Base-by-base conservation (phyloP, 352 stramenopile genomes). In the Phytopythium aichiense region DNA sequence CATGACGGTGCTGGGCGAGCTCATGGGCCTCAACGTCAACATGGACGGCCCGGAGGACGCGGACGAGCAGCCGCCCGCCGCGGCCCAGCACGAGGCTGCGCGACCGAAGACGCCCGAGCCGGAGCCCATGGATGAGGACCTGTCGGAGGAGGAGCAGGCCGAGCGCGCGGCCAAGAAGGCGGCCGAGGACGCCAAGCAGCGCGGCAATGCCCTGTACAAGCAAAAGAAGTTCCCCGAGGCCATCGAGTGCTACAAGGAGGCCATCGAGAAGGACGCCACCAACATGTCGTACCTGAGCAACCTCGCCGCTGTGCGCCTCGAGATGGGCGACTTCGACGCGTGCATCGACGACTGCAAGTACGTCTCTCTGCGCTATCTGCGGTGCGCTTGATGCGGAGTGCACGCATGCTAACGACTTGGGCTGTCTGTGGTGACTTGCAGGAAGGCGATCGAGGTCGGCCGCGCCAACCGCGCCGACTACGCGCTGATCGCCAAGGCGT, bases 241-340 rank as follows among this genome's bases (percentile, higher is more conserved):
- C 28, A 77, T 99, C 30, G 88, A 81, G 58, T 91, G 90, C 58
- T 99, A 99, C 82, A 87, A 97, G 25, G 95, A 98, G 69, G 97
- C 97, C 2, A 98, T 98, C 64, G 87, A 80, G 37, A 87, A 98
- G 64, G 91, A 99, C 74, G 82, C 84, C 15, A 94, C 83, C 53
- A 99, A 99, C 81, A 98, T 99, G 77, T 92, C 94, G 35, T 99
- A 98, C 79, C 74, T 97, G 56, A 98, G 87, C 63, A 99, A 99
- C 80, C 95, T 98, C 68, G 96, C 97, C 16, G 97, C 98, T 18
- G 97, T 99, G 31, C 95, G 95, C 61, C 94, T 99, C 61, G 98
- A 99, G 58, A 89, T 95, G 74, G 97, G 97, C 64, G 87, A 99
- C 61, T 97, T 88, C 33, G 96, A 98, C 68, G 85, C 81, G 54